Evolutionary conservation across 2,329 filamentous ascomycete species (phyloP).

Genomic region (Cordyceps cateniannulata): DNA sequence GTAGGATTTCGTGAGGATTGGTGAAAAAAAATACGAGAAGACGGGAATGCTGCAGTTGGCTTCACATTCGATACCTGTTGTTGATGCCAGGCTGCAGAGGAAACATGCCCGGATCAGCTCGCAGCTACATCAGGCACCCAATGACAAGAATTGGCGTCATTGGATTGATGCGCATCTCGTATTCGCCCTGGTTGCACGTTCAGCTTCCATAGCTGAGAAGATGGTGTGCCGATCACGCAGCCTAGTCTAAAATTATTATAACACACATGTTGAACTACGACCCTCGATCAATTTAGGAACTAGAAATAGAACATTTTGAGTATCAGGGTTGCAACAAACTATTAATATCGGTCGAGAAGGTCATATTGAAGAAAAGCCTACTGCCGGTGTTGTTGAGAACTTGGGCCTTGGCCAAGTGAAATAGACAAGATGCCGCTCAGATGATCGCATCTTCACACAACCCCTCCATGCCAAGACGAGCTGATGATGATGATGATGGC

Average conservation of each 20-base stretch:
- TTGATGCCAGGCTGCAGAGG: not conserved
- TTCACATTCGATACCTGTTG: not conserved
- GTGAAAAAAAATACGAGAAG: not conserved
- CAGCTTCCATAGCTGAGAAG: not conserved
- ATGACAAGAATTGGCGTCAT: not conserved
- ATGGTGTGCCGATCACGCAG: not conserved
- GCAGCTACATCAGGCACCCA: not conserved
- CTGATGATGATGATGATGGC: not conserved
- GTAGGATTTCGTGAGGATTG: not conserved
- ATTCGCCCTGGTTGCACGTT: conserved; percentile 1
- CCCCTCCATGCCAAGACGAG: conserved; percentile 9
- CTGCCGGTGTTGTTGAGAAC: too few relatives aligned
- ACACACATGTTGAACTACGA: not conserved
- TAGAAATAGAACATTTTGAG: too few relatives aligned
- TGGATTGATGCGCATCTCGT: not conserved
- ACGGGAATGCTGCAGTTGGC: not conserved
- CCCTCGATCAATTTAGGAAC: too few relatives aligned
- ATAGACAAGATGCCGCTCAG: too few relatives aligned
- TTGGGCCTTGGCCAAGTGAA: too few relatives aligned
- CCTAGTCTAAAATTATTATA: not conserved
- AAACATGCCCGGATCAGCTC: not conserved
- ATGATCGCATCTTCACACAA: not conserved
- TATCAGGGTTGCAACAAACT: too few relatives aligned
- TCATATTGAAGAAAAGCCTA: too few relatives aligned
- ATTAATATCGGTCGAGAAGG: too few relatives aligned